These are phyloP conservation scores for Sequoiadendron giganteum DNA, from an alignment of 75 land plant genomes.

Conservation along the genomic window DNA sequence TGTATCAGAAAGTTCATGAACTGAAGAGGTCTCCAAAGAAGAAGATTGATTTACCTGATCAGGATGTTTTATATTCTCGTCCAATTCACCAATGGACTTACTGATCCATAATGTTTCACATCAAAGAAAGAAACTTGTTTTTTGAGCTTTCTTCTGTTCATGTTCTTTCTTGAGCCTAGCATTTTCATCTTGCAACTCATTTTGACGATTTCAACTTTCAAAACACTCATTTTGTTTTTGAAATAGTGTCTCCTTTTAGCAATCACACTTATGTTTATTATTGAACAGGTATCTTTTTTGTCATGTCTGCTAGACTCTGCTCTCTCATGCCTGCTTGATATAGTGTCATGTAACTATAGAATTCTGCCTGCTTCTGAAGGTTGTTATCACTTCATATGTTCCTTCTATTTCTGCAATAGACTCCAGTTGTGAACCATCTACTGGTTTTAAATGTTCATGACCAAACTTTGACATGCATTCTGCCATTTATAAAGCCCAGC, in stretches of 20 bases:
- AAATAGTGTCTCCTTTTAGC: too few relatives aligned
- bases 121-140: not conserved
- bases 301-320: not conserved
- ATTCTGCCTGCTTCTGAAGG: not conserved
- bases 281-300: not conserved
- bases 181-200: not conserved
- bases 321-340: too few relatives aligned
- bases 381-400: not conserved
- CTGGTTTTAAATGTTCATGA: not conserved
- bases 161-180: not conserved
- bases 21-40: not conserved
- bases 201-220: not conserved
- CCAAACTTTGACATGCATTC: not conserved
- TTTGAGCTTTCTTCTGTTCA: not conserved
- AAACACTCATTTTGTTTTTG: not conserved
- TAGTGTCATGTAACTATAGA: not conserved
- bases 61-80: not conserved
- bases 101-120: not conserved
- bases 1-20: not conserved
- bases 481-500: not conserved
- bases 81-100: not conserved
- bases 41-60: not conserved
- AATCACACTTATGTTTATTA: not conserved
- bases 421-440: too few relatives aligned
- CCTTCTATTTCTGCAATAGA: too few relatives aligned